phyloP scores from a whole-genome alignment of 2,329 filamentous ascomycete species.

The Cordyceps tenuipes region DNA sequence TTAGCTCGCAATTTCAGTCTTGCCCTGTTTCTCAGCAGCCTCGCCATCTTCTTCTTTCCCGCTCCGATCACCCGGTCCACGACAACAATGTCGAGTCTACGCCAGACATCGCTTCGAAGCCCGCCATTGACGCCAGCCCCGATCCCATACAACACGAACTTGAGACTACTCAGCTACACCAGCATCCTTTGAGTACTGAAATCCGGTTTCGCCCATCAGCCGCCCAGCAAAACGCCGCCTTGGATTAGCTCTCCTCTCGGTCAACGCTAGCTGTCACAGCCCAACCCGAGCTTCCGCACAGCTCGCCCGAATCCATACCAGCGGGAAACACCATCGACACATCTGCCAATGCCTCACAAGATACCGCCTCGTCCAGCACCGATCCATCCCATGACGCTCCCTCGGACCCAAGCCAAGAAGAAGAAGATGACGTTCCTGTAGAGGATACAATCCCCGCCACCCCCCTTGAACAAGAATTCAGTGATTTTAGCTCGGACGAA shows the following conservation, averaged over 20 bases:
- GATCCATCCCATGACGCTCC: background rate
- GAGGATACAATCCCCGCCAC: constrained; percentile 56
- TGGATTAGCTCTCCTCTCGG: constrained; percentile 4
- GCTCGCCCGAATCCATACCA: background rate
- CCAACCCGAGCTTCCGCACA: background rate
- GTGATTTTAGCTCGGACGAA: constrained; percentile 65
- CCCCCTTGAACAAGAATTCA: constrained; percentile 49
- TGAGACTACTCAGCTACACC: background rate
- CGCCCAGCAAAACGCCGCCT: background rate
- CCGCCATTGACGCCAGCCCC: background rate
- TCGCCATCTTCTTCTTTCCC: constrained; percentile 11
- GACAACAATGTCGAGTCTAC: background rate
- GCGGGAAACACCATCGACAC: background rate
- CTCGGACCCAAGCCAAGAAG: constrained; percentile 18
- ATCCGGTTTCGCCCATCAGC: background rate
- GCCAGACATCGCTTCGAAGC: background rate
- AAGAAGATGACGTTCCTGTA: constrained; percentile 31
- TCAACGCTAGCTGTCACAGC: background rate
- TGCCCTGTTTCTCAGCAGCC: background rate
- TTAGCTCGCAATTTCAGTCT: constrained; percentile 10
- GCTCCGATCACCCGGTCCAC: background rate
- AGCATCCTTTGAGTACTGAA: background rate
- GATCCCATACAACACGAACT: background rate
- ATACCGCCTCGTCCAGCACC: background rate
- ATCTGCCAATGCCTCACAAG: background rate